A percentile compares a stretch with the other conserved stretches of the same genome.
These are phyloP conservation scores for Zygosaccharomyces kombuchaensis DNA, from an alignment of 805 yeast genomes.

Conservation along the genomic window DNA sequence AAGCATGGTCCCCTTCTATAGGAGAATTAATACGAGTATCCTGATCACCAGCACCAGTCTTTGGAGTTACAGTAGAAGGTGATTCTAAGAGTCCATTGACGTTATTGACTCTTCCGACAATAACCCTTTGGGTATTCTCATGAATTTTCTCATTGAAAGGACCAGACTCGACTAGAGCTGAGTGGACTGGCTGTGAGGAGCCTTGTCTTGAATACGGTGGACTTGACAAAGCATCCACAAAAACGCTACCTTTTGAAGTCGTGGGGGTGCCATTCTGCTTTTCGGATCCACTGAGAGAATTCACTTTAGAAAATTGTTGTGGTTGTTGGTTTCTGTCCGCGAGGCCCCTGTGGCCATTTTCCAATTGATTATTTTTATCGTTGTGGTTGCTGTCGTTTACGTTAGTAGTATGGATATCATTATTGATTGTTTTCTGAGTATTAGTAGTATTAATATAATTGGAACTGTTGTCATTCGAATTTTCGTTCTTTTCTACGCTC, in stretches of 20 bases:
- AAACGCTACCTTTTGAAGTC: background rate
- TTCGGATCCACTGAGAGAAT: background rate
- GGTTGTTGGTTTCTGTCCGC: background rate
- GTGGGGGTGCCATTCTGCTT: background rate
- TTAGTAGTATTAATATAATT: slow-evolving; percentile 11
- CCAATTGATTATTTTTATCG: slow-evolving; percentile 1
- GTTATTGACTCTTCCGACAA: slow-evolving; percentile 27
- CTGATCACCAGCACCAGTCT: background rate
- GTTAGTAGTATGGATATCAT: slow-evolving; percentile 3
- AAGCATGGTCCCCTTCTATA: background rate
- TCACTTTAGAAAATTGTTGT: background rate
- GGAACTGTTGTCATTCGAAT: slow-evolving; percentile 13
- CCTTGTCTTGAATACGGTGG: slow-evolving; percentile 8
- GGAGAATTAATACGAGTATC: background rate
- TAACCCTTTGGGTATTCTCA: slow-evolving; percentile 25
- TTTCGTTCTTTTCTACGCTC: slow-evolving; percentile 4
- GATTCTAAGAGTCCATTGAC: background rate
- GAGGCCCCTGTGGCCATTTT: slow-evolving; percentile 4
- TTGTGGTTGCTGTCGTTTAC: slow-evolving; percentile 2
- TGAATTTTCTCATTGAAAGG: slow-evolving; percentile 29
- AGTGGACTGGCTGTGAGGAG: slow-evolving; percentile 19
- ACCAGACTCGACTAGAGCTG: slow-evolving; percentile 27
- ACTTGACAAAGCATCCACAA: background rate
- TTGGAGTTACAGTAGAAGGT: background rate
- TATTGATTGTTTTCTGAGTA: slow-evolving; percentile 5